A percentile compares a stretch with the other conserved stretches of the same genome.
Evolutionary conservation across 2,329 filamentous ascomycete species (phyloP).

Genomic region (Sclerotinia subarctica): DNA sequence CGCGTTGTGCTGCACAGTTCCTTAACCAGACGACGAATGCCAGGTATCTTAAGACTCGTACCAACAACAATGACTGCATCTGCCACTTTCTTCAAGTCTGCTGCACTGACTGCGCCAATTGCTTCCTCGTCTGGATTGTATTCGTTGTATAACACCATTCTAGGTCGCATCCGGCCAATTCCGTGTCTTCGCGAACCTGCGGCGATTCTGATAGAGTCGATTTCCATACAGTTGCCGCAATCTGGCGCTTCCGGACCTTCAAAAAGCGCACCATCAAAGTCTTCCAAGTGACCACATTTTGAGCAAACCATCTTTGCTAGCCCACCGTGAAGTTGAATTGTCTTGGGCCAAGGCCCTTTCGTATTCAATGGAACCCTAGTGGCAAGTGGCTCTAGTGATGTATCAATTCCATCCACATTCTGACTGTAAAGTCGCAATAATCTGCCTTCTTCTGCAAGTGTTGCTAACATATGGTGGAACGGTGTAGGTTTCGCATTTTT

Average conservation of each 20-base stretch:
- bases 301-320: constrained; percentile 96
- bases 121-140: constrained; percentile 95
- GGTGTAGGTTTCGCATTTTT: constrained; percentile 74
- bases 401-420: constrained; percentile 95
- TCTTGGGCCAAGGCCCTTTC: constrained; percentile 92
- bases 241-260: constrained; percentile 78
- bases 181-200: constrained; percentile 90
- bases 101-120: constrained; percentile 84
- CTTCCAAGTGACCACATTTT: constrained; percentile 75
- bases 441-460: constrained; percentile 80
- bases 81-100: constrained; percentile 79
- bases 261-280: constrained; percentile 78
- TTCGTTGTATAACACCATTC: constrained; percentile 97
- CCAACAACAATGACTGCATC: constrained; percentile 94
- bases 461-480: constrained; percentile 92
- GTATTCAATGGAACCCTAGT: constrained; percentile 75
- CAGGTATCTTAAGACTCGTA: constrained; percentile 92
- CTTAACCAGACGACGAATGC: constrained; percentile 82
- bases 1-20: constrained; percentile 89
- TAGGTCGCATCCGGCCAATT: constrained; percentile 81
- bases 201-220: constrained; percentile 71
- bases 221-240: constrained; percentile 70
- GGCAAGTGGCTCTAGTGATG: constrained; percentile 71
- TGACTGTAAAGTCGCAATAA: constrained; percentile 90
- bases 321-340: constrained; percentile 90